These are phyloP conservation scores for Talaromyces proteolyticus DNA, from an alignment of 495 filamentous ascomycete species.

Conservation along the genomic window DNA sequence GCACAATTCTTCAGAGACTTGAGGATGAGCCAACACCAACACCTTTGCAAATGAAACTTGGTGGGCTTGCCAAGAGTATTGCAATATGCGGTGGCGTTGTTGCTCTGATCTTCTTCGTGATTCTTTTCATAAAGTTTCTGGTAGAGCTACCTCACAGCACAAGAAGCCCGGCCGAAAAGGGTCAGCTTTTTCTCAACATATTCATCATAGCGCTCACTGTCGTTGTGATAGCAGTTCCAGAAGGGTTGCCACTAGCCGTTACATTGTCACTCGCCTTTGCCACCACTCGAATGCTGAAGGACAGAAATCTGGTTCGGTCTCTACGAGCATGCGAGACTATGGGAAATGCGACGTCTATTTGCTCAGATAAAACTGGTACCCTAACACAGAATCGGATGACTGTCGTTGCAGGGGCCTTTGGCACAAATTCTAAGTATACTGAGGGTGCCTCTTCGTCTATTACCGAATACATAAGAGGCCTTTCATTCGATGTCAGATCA, in stretches of 20 bases:
- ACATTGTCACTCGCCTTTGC: constrained; percentile 92
- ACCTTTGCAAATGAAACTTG: constrained; percentile 87
- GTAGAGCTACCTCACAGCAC: constrained; percentile 54
- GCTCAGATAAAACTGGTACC: constrained; percentile 95
- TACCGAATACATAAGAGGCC: constrained; percentile 52
- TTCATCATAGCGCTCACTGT: constrained; percentile 95
- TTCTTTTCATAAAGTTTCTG: constrained; percentile 89
- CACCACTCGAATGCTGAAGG: constrained; percentile 89
- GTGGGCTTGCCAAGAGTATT: constrained; percentile 85
- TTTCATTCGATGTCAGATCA: constrained; percentile 53
- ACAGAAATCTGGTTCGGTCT: constrained; percentile 88
- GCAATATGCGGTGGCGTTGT: constrained; percentile 84
- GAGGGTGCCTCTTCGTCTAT: constrained; percentile 46
- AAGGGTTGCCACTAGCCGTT: constrained; percentile 88
- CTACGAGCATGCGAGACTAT: constrained; percentile 94
- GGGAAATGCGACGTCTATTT: constrained; percentile 95
- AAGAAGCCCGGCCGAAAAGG: constrained; percentile 64
- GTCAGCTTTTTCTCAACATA: constrained; percentile 81
- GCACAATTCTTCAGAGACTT: constrained; percentile 90
- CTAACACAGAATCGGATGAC: constrained; percentile 90
- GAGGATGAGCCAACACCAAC: constrained; percentile 87
- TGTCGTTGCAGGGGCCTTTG: constrained; percentile 73
- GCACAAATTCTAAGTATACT: constrained; percentile 31
- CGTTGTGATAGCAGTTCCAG: constrained; percentile 91
- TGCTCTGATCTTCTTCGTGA: constrained; percentile 81